phyloP scores from a whole-genome alignment of 495 filamentous ascomycete genomes.

The Parathielavia hyrcaniae region DNA sequence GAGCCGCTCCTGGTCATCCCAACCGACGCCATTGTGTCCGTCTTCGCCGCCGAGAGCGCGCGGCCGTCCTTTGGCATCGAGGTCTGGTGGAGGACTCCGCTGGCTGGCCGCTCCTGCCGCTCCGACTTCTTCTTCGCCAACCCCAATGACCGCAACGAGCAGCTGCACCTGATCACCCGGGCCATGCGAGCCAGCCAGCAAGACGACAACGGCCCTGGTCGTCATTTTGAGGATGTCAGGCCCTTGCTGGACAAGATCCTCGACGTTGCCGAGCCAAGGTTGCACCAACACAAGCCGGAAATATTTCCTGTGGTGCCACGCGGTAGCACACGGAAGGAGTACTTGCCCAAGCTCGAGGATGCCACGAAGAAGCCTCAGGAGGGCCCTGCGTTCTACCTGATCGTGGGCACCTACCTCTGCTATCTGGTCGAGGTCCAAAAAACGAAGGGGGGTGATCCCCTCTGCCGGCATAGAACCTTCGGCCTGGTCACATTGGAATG shows the following conservation, averaged over 20 bases:
- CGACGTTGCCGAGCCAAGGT: conserved; percentile 59
- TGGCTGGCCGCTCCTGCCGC: conserved; percentile 44
- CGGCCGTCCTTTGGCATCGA: conserved; percentile 75
- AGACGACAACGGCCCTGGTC: conserved; percentile 41
- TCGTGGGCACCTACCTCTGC: conserved; percentile 74
- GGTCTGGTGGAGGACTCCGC: conserved; percentile 64
- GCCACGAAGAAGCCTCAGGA: conserved; percentile 59
- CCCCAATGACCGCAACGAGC: conserved; percentile 66
- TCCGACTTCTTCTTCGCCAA: conserved; percentile 63
- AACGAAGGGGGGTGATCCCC: conserved; percentile 46
- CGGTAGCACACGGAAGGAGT: conserved; percentile 42
- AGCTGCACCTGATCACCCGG: conserved; percentile 62
- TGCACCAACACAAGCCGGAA: conserved; percentile 61
- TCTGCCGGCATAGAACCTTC: conserved; percentile 44
- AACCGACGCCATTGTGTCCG: conserved; percentile 66
- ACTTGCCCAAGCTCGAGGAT: conserved; percentile 44
- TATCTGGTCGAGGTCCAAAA: conserved; percentile 63
- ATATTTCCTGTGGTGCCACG: conserved; percentile 83
- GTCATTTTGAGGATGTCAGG: conserved; percentile 54
- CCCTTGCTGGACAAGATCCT: conserved; percentile 60
- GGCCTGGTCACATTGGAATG: conserved; percentile 69
- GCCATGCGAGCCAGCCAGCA: conserved; percentile 44
- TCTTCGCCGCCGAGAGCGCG: conserved; percentile 73
- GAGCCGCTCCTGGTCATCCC: conserved; percentile 46
- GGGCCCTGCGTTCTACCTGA: conserved; percentile 77